Evolutionary conservation across 345 rosid genomes (phyloP).

Genomic region (Toxicodendron radicans): DNA sequence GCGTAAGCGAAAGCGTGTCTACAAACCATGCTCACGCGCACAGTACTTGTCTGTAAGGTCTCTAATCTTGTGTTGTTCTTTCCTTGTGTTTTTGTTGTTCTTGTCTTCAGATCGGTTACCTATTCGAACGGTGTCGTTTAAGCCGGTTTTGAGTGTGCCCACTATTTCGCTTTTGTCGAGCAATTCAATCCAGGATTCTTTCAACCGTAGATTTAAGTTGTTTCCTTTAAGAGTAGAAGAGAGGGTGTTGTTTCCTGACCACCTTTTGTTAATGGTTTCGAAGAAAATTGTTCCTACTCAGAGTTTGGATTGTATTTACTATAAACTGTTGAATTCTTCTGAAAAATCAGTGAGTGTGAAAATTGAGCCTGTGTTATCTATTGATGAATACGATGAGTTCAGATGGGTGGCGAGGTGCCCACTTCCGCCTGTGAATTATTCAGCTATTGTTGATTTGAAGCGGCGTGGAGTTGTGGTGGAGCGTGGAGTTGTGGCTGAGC

Average conservation of each 20-base stretch:
- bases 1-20: conserved; percentile 70
- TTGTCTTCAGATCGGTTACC: conserved; percentile 58
- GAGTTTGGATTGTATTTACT: conserved; percentile 64
- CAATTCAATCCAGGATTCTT: conserved; percentile 44
- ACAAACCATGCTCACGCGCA: conserved; percentile 37
- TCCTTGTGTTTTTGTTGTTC: conserved; percentile 63
- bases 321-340: conserved; percentile 10
- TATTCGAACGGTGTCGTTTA: conserved; percentile 45
- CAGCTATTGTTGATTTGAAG: conserved; percentile 59
- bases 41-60: conserved; percentile 57
- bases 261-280: conserved; percentile 60
- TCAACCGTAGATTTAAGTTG: conserved; percentile 25
- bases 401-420: conserved; percentile 75
- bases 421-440: conserved; percentile 56
- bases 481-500: conserved; percentile 25
- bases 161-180: conserved; percentile 50
- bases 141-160: conserved; percentile 63
- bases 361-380: conserved; percentile 44
- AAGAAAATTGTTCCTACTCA: conserved; percentile 25
- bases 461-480: conserved; percentile 36
- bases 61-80: conserved; percentile 48
- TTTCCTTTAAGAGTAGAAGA: conserved; percentile 46
- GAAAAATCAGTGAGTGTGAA: not conserved
- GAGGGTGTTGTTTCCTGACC: conserved; percentile 82
- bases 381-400: conserved; percentile 50